These are phyloP conservation scores for Suillus subluteus DNA, from an alignment of 768 basidiomycete genomes.

Conservation along the genomic window DNA sequence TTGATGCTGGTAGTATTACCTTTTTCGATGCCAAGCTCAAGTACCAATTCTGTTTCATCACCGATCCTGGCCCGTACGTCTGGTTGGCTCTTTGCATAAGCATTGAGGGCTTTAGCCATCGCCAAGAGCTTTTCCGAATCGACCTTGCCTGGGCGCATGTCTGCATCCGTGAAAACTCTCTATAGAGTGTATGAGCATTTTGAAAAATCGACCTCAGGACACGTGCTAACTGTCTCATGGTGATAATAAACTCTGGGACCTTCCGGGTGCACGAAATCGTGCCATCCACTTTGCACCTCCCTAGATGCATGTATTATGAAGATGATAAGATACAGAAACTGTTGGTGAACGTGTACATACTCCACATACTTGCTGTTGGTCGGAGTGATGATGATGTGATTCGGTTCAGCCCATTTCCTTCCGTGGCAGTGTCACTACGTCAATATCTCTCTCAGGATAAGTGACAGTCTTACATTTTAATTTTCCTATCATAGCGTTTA, in stretches of 20 bases:
- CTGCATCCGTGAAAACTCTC: conserved; percentile 18
- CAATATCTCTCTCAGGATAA: background rate
- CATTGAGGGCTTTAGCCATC: background rate
- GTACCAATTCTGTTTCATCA: conserved; percentile 11
- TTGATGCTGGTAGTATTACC: background rate
- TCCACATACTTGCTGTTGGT: background rate
- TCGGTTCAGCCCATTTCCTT: conserved; percentile 3
- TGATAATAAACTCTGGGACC: conserved; percentile 30
- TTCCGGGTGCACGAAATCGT: conserved; percentile 33
- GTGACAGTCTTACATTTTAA: background rate
- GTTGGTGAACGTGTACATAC: background rate
- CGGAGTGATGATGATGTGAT: background rate
- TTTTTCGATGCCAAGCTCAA: conserved; percentile 5
- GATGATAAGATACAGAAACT: background rate
- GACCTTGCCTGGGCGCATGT: conserved; percentile 7
- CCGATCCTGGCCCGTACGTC: conserved; percentile 2
- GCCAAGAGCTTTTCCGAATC: background rate
- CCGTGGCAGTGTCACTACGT: background rate
- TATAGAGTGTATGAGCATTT: background rate
- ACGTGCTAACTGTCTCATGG: conserved; percentile 20
- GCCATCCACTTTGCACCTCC: conserved; percentile 38
- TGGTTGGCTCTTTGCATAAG: background rate
- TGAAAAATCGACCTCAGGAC: background rate
- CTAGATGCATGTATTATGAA: background rate
- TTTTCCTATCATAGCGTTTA: background rate